Conservation (phyloP, 306 rosid species). For the Pyrus communis region DNA sequence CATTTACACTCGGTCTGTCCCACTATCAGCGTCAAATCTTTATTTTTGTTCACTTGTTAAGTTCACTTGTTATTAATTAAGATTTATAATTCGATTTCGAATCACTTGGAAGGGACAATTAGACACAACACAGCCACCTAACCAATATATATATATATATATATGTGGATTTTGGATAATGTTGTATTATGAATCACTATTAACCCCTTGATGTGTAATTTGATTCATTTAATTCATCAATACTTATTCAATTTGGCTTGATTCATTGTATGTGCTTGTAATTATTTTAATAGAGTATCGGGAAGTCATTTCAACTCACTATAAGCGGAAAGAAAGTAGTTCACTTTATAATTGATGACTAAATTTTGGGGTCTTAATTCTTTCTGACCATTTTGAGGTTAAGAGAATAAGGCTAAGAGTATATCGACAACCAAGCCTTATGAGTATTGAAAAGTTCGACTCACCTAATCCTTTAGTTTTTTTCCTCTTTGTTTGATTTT, state of each 20-base stretch:
- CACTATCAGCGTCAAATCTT: neutral
- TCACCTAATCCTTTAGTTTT: too few relatives aligned
- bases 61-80: neutral
- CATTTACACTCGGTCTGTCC: neutral
- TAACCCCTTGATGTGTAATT: neutral
- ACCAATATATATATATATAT: slow-evolving; percentile 6
- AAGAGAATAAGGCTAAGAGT: too few relatives aligned
- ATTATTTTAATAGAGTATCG: too few relatives aligned
- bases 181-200: slow-evolving; percentile 14
- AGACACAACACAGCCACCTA: slow-evolving; percentile 14
- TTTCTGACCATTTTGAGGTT: neutral
- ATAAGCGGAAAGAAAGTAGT: too few relatives aligned
- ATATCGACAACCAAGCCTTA: too few relatives aligned
- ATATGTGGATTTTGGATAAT: slow-evolving; percentile 19
- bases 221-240: neutral
- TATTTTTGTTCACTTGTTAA: neutral
- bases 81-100: neutral
- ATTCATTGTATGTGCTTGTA: too few relatives aligned
- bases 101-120: slow-evolving; percentile 7
- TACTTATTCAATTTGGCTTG: too few relatives aligned
- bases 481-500: too few relatives aligned
- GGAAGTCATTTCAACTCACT: neutral
- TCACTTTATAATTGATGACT: too few relatives aligned
- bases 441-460: too few relatives aligned
- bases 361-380: too few relatives aligned